Conservation (phyloP, 352 stramenopile species). For the Globisporangium radiosum region DNA sequence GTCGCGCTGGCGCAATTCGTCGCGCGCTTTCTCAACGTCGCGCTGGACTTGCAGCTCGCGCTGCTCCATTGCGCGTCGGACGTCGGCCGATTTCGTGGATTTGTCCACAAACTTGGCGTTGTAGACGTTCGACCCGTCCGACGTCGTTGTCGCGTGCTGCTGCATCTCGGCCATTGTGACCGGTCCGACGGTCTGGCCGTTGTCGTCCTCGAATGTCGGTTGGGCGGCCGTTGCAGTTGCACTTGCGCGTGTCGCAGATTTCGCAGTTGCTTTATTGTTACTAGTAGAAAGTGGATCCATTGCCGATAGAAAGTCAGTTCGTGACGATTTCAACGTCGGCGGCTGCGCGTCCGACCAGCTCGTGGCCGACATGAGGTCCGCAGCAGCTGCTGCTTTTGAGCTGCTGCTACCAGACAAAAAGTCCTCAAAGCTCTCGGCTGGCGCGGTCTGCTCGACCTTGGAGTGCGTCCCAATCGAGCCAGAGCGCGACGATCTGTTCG, state of each 20-base stretch:
- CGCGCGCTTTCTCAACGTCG: conserved; percentile 69
- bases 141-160: conserved; percentile 47
- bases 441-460: conserved; percentile 15
- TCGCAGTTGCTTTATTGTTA: conserved; percentile 12
- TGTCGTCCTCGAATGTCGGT: conserved; percentile 76
- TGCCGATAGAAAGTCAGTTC: conserved; percentile 45
- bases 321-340: conserved; percentile 20
- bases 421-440: conserved; percentile 54
- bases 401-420: conserved; percentile 52
- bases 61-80: conserved; percentile 81
- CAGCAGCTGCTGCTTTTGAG: conserved; percentile 13
- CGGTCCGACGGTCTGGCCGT: conserved; percentile 68
- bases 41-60: conserved; percentile 63
- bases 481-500: conserved; percentile 26
- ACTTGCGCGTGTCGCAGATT: conserved; percentile 17
- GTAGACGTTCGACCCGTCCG: conserved; percentile 82
- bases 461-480: conserved; percentile 12
- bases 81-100: conserved; percentile 66
- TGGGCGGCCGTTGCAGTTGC: conserved; percentile 21
- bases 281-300: conserved; percentile 51
- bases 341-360: conserved; percentile 32
- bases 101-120: conserved; percentile 83
- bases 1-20: conserved; percentile 64
- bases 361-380: conserved; percentile 73
- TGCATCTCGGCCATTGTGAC: conserved; percentile 84